Conservation (phyloP, 2,329 filamentous ascomycete species). For the Gyromitra esculenta region DNA sequence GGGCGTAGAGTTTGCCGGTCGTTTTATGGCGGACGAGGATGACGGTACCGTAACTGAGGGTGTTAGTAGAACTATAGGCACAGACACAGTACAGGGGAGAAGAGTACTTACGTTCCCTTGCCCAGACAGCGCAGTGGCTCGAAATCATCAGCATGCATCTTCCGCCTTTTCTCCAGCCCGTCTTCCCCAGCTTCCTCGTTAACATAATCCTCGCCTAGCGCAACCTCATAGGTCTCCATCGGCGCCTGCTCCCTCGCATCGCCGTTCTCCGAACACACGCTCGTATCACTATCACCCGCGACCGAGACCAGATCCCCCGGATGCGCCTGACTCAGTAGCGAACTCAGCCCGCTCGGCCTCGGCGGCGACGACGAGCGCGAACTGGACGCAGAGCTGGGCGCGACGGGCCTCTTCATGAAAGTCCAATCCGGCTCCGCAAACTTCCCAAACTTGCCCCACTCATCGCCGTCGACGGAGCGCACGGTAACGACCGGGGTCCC, state of each 20-base stretch:
- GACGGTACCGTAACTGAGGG: constrained; percentile 76
- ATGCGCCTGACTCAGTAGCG: constrained; percentile 40
- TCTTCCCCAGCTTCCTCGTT: constrained; percentile 46
- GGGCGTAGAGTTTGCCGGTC: constrained; percentile 90
- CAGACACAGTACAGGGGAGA: background rate
- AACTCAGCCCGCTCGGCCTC: constrained; percentile 19
- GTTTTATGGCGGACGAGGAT: constrained; percentile 87
- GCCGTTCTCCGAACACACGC: constrained; percentile 44
- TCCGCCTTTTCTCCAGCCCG: constrained; percentile 65
- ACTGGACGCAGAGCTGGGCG: constrained; percentile 36
- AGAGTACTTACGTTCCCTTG: constrained; percentile 76
- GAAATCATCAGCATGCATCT: constrained; percentile 93
- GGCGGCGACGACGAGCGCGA: constrained; percentile 50
- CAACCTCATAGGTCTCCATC: constrained; percentile 54
- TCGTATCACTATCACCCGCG: constrained; percentile 39
- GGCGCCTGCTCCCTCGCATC: constrained; percentile 15
- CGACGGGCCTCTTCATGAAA: constrained; percentile 47
- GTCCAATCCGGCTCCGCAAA: constrained; percentile 49
- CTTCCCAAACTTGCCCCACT: constrained; percentile 5
- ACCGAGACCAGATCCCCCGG: constrained; percentile 50
- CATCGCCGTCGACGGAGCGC: background rate
- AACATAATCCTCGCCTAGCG: constrained; percentile 55
- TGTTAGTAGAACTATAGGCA: constrained; percentile 17
- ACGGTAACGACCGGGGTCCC: constrained; percentile 1
- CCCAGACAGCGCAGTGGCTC: constrained; percentile 90